phyloP scores from a whole-genome alignment of 331 rosid species.

The Acacia concinna region DNA sequence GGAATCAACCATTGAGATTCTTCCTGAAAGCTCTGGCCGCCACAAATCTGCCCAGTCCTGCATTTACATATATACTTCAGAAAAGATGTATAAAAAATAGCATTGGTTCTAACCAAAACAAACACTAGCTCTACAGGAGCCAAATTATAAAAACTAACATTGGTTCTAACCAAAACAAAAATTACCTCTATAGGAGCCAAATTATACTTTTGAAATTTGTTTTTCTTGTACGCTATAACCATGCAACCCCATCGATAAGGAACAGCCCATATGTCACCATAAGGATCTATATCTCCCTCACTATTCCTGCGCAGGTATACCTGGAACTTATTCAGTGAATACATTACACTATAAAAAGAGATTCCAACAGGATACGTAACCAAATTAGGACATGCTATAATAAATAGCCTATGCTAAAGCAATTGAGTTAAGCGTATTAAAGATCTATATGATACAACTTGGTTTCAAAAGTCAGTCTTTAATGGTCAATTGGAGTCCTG shows the following conservation, averaged over 20 bases:
- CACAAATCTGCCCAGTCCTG: slow-evolving; percentile 98
- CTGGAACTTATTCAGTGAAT: slow-evolving; percentile 59
- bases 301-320: slow-evolving; percentile 80
- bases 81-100: slow-evolving; percentile 2
- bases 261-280: slow-evolving; percentile 82
- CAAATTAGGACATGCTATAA: slow-evolving; percentile 19
- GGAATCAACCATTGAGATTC: slow-evolving; percentile 87
- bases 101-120: neutral
- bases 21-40: slow-evolving; percentile 90
- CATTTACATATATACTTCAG: slow-evolving; percentile 28
- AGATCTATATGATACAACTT: neutral
- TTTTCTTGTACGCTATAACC: slow-evolving; percentile 91
- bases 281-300: slow-evolving; percentile 71
- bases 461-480: neutral
- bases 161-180: neutral
- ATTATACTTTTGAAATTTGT: slow-evolving; percentile 63
- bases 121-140: slow-evolving; percentile 67
- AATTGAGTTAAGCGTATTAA: neutral
- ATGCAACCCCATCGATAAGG: slow-evolving; percentile 96
- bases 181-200: slow-evolving; percentile 76
- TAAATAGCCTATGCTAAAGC: slow-evolving; percentile 15
- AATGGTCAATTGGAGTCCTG: neutral
- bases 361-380: slow-evolving; percentile 19
- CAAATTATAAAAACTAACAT: slow-evolving; percentile 52
- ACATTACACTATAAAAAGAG: neutral